These are phyloP conservation scores for Sesbania bispinosa DNA, from an alignment of 306 rosid genomes.

Conservation along the genomic window DNA sequence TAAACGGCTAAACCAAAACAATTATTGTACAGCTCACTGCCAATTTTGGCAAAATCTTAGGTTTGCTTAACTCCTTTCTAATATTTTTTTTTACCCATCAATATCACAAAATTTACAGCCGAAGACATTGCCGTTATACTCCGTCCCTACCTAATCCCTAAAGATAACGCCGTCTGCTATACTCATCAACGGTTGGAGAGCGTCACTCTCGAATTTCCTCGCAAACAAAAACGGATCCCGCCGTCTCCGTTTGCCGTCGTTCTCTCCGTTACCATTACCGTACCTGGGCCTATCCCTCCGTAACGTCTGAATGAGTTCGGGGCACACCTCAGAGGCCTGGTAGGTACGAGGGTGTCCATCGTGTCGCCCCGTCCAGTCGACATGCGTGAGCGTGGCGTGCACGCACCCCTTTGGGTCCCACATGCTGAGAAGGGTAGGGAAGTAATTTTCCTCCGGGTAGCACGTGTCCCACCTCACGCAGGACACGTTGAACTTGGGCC, in stretches of 20 bases:
- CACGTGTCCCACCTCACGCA: conserved; percentile 51
- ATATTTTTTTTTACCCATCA: not conserved
- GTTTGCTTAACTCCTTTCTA: not conserved
- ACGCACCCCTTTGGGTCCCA: conserved; percentile 50
- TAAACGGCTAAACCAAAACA: no score
- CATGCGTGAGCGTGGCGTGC: conserved; percentile 72
- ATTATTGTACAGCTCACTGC: no score
- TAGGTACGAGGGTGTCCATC: conserved; percentile 70
- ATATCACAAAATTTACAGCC: not conserved
- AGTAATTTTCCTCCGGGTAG: conserved; percentile 72
- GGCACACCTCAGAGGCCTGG: conserved; percentile 38
- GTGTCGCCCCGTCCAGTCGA: conserved; percentile 48
- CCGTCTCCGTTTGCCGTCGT: conserved; percentile 19
- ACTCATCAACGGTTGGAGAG: conserved; percentile 48
- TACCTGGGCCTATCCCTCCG: conserved; percentile 46
- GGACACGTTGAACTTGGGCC: conserved; percentile 57
- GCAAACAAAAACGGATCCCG: conserved; percentile 63
- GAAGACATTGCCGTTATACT: not conserved
- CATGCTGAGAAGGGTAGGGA: conserved; percentile 68
- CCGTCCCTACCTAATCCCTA: conserved; percentile 23
- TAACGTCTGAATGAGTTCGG: conserved; percentile 30
- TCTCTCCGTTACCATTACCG: conserved; percentile 35
- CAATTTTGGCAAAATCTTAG: not conserved
- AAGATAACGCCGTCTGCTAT: conserved; percentile 47
- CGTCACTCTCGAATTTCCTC: conserved; percentile 48